Conservation (phyloP, 2,329 filamentous ascomycete genomes). For the Aspergillus pseudoglaucus region DNA sequence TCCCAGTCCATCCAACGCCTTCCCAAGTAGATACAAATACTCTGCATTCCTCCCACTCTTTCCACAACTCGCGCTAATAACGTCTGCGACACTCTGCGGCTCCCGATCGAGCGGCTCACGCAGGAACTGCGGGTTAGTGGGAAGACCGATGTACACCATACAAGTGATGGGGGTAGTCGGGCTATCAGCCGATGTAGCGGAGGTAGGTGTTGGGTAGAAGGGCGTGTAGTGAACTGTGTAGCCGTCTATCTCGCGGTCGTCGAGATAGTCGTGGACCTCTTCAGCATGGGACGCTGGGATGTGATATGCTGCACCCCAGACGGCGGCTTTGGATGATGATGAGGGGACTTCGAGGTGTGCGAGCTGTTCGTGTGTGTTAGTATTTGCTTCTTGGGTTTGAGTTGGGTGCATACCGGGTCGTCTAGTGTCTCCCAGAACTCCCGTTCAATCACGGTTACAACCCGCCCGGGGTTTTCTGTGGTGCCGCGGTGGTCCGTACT, state of each 20-base stretch:
- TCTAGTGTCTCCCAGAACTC: slow-evolving; percentile 71
- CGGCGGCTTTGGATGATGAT: slow-evolving; percentile 40
- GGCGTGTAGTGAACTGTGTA: slow-evolving; percentile 89
- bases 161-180: slow-evolving; percentile 40
- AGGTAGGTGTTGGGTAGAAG: slow-evolving; percentile 57
- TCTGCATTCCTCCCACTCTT: slow-evolving; percentile 86
- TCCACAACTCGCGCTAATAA: slow-evolving; percentile 70
- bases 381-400: neutral
- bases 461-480: slow-evolving; percentile 75
- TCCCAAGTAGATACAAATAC: slow-evolving; percentile 76
- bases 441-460: slow-evolving; percentile 84
- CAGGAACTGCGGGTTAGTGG: slow-evolving; percentile 86
- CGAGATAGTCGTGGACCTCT: slow-evolving; percentile 82
- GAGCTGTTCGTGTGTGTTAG: slow-evolving; percentile 19
- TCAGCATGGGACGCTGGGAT: slow-evolving; percentile 65
- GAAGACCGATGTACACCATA: slow-evolving; percentile 91
- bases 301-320: slow-evolving; percentile 92
- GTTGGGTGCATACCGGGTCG: slow-evolving; percentile 49
- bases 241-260: slow-evolving; percentile 95
- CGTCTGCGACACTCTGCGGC: slow-evolving; percentile 67
- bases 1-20: slow-evolving; percentile 65
- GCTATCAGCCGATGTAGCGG: slow-evolving; percentile 1
- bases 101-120: slow-evolving; percentile 54
- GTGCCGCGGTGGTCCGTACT: slow-evolving; percentile 95
- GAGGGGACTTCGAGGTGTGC: slow-evolving; percentile 20